These are phyloP conservation scores for Ambrosia trifida DNA, from an alignment of 129 eudicot species.

Conservation along the genomic window DNA sequence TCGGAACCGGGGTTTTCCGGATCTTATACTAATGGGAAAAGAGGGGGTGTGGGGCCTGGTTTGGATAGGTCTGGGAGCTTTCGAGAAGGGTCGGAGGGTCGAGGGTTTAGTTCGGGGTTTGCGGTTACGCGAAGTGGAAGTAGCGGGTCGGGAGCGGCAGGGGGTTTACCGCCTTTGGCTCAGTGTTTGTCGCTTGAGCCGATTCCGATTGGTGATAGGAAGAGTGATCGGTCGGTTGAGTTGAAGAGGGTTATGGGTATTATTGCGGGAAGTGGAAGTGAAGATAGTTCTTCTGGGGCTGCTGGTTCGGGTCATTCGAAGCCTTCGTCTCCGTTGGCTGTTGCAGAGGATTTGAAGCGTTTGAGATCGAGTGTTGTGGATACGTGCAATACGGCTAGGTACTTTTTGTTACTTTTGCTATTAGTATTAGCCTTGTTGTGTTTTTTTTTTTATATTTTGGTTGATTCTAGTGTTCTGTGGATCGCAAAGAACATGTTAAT, in stretches of 20 bases:
- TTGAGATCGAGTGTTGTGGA: conserved; percentile 56
- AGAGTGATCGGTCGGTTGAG: conserved; percentile 51
- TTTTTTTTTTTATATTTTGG: no score
- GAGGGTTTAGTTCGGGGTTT: conserved; percentile 55
- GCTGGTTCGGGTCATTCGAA: conserved; percentile 53
- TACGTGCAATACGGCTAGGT: conserved; percentile 68
- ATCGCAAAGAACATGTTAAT: no score
- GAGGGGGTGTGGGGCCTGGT: conserved; percentile 43
- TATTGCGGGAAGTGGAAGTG: conserved; percentile 49
- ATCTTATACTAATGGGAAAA: conserved; percentile 55
- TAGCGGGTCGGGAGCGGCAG: conserved; percentile 26
- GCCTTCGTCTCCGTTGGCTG: conserved; percentile 45
- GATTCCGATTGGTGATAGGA: conserved; percentile 52
- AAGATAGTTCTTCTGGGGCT: conserved; percentile 63
- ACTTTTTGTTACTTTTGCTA: conserved; percentile 19
- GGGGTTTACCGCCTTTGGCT: conserved; percentile 53
- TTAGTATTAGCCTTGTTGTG: neutral
- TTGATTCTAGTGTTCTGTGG: no score
- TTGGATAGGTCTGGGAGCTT: conserved; percentile 85
- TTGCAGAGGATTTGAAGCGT: conserved; percentile 68
- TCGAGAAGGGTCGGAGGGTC: conserved; percentile 58
- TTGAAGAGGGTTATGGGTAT: conserved; percentile 59
- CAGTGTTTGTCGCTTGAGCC: conserved; percentile 75
- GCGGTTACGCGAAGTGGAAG: conserved; percentile 45
- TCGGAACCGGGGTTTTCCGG: conserved; percentile 59